These are phyloP conservation scores for Mikania micrantha DNA, from an alignment of 129 eudicot genomes.

Conservation along the genomic window DNA sequence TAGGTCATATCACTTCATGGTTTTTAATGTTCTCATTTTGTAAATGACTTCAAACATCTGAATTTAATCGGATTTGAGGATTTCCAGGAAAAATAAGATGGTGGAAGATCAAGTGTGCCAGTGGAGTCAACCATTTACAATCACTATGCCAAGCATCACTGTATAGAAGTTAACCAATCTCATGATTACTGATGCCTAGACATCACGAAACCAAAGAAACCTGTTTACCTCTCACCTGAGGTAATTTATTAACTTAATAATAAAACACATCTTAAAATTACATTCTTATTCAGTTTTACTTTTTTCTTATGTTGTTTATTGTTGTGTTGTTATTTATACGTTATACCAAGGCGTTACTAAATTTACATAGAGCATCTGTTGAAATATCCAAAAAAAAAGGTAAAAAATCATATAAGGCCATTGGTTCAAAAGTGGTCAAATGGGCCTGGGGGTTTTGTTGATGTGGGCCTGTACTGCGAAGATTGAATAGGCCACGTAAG, in stretches of 20 bases:
- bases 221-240: slow-evolving; percentile 71
- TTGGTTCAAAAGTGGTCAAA: too few relatives aligned
- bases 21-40: too few relatives aligned
- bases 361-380: slow-evolving; percentile 58
- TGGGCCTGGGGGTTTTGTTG: too few relatives aligned
- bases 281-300: neutral
- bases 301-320: slow-evolving; percentile 5
- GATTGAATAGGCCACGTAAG: too few relatives aligned
- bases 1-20: slow-evolving; percentile 13
- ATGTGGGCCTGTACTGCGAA: too few relatives aligned
- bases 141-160: slow-evolving; percentile 49
- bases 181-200: slow-evolving; percentile 72
- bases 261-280: neutral
- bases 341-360: slow-evolving; percentile 66
- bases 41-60: neutral
- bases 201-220: slow-evolving; percentile 73
- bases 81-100: slow-evolving; percentile 44
- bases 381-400: slow-evolving; percentile 87
- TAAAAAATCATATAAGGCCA: too few relatives aligned
- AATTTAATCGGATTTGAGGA: slow-evolving; percentile 23
- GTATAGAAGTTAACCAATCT: slow-evolving; percentile 39
- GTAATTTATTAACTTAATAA: slow-evolving; percentile 19
- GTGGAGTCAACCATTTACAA: slow-evolving; percentile 58
- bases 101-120: slow-evolving; percentile 12
- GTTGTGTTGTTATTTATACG: slow-evolving; percentile 79